Evolutionary conservation across 106 monocot genomes (phyloP).

Genomic region (Alisma plantagoaquatica): DNA sequence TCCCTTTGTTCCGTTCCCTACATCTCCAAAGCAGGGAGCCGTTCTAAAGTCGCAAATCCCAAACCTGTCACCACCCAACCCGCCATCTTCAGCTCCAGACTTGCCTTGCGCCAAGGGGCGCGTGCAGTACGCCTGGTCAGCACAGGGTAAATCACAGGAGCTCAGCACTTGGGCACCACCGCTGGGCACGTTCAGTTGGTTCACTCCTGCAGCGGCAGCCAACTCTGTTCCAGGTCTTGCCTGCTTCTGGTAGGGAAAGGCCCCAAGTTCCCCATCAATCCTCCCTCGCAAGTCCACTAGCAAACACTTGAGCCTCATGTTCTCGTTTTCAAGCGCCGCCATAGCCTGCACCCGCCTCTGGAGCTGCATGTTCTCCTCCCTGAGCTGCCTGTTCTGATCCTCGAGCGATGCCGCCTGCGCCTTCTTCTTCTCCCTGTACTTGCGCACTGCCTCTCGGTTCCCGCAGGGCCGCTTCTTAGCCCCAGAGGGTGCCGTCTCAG

Average conservation of each 20-base stretch:
- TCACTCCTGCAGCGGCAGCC: no score
- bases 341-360: slow-evolving; percentile 49
- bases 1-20: no score
- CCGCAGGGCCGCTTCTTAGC: slow-evolving; percentile 34
- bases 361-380: slow-evolving; percentile 48
- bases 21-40: neutral
- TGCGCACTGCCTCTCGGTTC: slow-evolving; percentile 66
- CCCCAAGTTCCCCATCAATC: slow-evolving; percentile 54
- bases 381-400: slow-evolving; percentile 62
- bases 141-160: neutral
- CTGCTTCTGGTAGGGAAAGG: slow-evolving; percentile 43
- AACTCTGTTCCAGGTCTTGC: no score
- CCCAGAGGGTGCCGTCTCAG: neutral
- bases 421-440: slow-evolving; percentile 86
- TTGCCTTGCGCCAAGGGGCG: neutral
- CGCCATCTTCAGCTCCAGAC: neutral
- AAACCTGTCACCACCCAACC: neutral
- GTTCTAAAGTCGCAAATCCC: neutral
- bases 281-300: slow-evolving; percentile 42
- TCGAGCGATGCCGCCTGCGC: slow-evolving; percentile 61
- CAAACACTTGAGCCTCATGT: slow-evolving; percentile 37
- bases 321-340: slow-evolving; percentile 53
- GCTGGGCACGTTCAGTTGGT: neutral
- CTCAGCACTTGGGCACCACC: slow-evolving; percentile 1
- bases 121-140: slow-evolving; percentile 3